Conservation (phyloP, 2,329 filamentous ascomycete genomes). For the Colletotrichum sp. region DNA sequence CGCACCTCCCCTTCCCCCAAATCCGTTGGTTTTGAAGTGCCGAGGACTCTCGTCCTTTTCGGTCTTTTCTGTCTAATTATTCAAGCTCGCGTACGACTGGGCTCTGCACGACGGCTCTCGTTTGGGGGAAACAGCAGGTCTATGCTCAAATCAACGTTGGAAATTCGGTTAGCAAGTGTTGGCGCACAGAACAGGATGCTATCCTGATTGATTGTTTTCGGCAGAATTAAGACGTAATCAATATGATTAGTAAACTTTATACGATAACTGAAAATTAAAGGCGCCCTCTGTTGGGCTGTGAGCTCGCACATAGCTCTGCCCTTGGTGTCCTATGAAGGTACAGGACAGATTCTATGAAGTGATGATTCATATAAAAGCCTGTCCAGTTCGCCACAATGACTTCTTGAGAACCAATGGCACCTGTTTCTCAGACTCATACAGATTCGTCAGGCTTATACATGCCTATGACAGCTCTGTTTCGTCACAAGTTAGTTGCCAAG, state of each 20-base stretch:
- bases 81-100: neutral
- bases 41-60: neutral
- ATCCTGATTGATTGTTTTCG: accelerated
- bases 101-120: neutral
- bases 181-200: neutral
- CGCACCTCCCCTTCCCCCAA: neutral
- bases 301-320: accelerated
- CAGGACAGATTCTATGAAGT: neutral
- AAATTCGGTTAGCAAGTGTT: neutral
- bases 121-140: neutral
- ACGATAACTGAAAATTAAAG: neutral
- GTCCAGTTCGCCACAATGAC: neutral
- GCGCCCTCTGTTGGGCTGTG: neutral
- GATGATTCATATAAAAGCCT: neutral
- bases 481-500: neutral
- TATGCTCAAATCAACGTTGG: neutral
- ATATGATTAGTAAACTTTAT: neutral
- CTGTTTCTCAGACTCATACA: neutral
- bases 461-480: neutral
- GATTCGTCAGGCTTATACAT: neutral
- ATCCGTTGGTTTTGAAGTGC: accelerated
- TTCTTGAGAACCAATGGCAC: neutral
- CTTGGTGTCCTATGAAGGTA: neutral
- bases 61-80: neutral
- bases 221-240: accelerated